Base-by-base conservation (phyloP, 139 green algal genomes). In the Helicosporidium sp. region DNA sequence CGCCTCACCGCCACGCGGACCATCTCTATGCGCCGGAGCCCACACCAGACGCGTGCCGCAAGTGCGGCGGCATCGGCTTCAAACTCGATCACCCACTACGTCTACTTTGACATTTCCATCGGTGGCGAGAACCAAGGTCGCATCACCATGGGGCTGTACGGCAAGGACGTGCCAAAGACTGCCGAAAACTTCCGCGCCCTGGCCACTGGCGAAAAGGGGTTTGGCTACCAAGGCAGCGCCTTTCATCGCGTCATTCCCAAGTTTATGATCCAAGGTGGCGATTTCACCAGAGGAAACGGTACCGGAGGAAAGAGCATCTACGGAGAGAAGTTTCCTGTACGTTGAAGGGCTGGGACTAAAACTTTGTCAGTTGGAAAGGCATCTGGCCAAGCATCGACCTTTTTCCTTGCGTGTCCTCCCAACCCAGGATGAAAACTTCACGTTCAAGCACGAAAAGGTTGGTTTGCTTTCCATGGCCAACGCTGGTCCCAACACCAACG, bases 381-480 rank as follows among this genome's bases (percentile, higher is more conserved):
- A n/a, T n/a, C n/a, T n/a, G n/a, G n/a, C n/a, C n/a, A n/a, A n/a
- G n/a, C n/a, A n/a, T n/a, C n/a, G n/a, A n/a, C n/a, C n/a, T n/a
- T n/a, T n/a, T n/a, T n/a, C 44, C 19, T n/a, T n/a, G n/a, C n/a
- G n/a, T n/a, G n/a, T n/a, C n/a, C n/a, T n/a, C n/a, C n/a, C n/a
- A n/a, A 41, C 56, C 41, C 48, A 54, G 41, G 26, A 58, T 6
- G 19, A 53, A 18, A 51, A 66, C 54, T 73, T 70, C 52, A 43
- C 50, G 43, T 20, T 58, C 20, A 57, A 58, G 35, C 64, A 78
- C 58, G 64, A 52, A 19, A 72, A 69, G 8, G 65, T 75, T 17
- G 83, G 83, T n/a, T 61, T 82, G 29, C 64, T 93, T 39, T 79
- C 65, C 46, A 93, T 93, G 82, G 84, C 84, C 35, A 94, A 94